phyloP scores from a whole-genome alignment of 441 rosid genomes.

The Populus hybrid region DNA sequence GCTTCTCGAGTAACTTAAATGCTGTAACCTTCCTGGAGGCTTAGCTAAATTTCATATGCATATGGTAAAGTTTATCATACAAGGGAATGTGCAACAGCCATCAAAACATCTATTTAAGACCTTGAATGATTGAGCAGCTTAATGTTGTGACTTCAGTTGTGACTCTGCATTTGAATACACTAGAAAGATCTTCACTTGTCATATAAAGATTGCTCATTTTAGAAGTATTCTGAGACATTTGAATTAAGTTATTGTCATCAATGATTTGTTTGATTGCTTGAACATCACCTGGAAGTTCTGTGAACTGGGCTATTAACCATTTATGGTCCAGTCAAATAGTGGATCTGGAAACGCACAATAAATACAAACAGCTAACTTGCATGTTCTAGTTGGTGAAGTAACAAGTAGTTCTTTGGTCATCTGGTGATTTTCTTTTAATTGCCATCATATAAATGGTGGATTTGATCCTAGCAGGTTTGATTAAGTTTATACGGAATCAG shows the following conservation, averaged over 20 bases:
- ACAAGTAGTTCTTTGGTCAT: too few species aligned
- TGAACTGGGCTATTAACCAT: neutral
- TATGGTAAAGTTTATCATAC: neutral
- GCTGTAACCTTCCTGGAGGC: neutral
- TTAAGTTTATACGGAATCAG: too few species aligned
- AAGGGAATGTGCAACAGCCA: neutral
- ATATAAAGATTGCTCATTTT: neutral
- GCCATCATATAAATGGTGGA: too few species aligned
- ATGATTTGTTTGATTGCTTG: neutral
- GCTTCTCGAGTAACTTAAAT: neutral
- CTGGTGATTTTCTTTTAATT: too few species aligned
- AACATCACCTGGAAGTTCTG: neutral
- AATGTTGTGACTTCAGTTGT: neutral
- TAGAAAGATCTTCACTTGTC: neutral
- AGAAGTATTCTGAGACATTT: neutral
- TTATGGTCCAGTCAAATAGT: too few species aligned
- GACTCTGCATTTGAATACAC: neutral
- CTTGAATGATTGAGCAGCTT: neutral
- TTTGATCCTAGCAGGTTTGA: too few species aligned
- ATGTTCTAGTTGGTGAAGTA: too few species aligned
- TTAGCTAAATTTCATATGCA: neutral
- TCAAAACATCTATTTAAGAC: neutral
- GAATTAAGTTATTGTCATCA: neutral
- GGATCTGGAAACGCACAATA: too few species aligned
- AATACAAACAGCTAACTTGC: too few species aligned